Evolutionary conservation across 1,284 basidiomycete species (phyloP).

Genomic region (Bondarzewia mesenterica): DNA sequence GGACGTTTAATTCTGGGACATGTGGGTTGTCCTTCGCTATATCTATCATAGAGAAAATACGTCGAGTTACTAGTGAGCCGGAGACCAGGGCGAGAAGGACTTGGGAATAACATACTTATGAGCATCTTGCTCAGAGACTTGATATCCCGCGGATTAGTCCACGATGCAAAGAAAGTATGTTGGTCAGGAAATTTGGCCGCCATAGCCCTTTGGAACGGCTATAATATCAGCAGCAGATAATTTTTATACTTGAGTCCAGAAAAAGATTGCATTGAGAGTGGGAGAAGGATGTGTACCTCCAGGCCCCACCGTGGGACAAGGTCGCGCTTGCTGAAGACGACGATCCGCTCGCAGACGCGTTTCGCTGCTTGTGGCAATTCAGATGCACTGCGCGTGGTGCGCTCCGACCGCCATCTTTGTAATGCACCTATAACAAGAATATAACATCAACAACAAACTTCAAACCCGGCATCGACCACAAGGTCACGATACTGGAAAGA

Average conservation of each 20-base stretch:
- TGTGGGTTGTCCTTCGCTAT: constrained; percentile 63
- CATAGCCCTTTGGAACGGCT: constrained; percentile 72
- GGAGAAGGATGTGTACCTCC: constrained; percentile 42
- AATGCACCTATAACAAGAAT: constrained; percentile 10
- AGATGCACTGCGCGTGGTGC: constrained; percentile 8
- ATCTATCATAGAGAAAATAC: constrained; percentile 29
- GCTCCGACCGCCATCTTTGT: constrained; percentile 14
- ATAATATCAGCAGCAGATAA: not conserved
- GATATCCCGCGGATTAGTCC: constrained; percentile 58
- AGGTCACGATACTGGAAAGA: not conserved
- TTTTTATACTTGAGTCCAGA: no score
- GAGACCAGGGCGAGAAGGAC: not conserved
- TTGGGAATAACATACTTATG: constrained; percentile 50
- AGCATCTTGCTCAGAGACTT: constrained; percentile 53
- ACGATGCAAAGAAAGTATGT: constrained; percentile 60
- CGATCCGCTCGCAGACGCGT: constrained; percentile 69
- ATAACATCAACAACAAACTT: no score
- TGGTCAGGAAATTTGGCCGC: constrained; percentile 59
- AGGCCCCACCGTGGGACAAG: constrained; percentile 82
- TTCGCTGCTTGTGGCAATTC: constrained; percentile 12
- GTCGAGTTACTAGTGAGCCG: constrained; percentile 1
- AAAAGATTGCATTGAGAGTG: no score
- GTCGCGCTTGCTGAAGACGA: constrained; percentile 93
- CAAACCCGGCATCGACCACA: no score
- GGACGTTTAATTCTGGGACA: constrained; percentile 71